Percentiles rank a stretch among this genome's conserved stretches.
phyloP scores from a whole-genome alignment of 2,329 filamentous ascomycete species.

The Podosphaera leucotricha region DNA sequence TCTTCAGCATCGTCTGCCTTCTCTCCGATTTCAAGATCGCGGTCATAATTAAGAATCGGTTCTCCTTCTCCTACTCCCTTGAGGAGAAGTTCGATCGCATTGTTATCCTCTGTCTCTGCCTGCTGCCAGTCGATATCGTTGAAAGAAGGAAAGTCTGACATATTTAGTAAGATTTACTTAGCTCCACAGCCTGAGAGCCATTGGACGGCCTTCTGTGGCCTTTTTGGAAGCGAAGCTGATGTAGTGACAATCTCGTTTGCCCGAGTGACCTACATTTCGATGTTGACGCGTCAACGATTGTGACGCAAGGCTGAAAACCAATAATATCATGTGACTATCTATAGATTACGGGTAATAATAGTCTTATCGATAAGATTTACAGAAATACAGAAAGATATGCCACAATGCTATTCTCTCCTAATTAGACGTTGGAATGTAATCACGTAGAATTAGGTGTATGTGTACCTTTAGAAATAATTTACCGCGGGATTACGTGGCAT shows the following conservation, averaged over 20 bases:
- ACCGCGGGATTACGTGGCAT: too few relatives aligned
- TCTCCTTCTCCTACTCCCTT: constrained; percentile 9
- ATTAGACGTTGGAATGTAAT: too few relatives aligned
- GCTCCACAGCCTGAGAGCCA: neutral
- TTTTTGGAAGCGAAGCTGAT: neutral
- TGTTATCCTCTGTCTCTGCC: constrained; percentile 26
- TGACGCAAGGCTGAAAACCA: neutral
- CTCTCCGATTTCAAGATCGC: constrained; percentile 36
- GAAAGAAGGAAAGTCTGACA: constrained; percentile 3
- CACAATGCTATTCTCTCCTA: too few relatives aligned
- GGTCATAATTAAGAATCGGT: constrained; percentile 17
- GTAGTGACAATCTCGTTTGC: neutral
- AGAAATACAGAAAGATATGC: too few relatives aligned
- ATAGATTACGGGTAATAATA: neutral
- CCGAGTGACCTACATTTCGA: neutral
- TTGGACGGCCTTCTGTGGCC: neutral
- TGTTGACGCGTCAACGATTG: neutral
- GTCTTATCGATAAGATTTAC: neutral
- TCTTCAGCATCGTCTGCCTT: constrained; percentile 88
- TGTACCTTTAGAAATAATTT: too few relatives aligned
- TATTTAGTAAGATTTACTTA: neutral
- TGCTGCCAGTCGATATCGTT: constrained; percentile 19
- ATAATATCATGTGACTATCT: neutral
- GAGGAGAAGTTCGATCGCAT: constrained; percentile 19
- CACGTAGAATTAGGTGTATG: too few relatives aligned